These are phyloP conservation scores for Hypomyces rosellus DNA, from an alignment of 2,329 filamentous ascomycete species.

Conservation along the genomic window DNA sequence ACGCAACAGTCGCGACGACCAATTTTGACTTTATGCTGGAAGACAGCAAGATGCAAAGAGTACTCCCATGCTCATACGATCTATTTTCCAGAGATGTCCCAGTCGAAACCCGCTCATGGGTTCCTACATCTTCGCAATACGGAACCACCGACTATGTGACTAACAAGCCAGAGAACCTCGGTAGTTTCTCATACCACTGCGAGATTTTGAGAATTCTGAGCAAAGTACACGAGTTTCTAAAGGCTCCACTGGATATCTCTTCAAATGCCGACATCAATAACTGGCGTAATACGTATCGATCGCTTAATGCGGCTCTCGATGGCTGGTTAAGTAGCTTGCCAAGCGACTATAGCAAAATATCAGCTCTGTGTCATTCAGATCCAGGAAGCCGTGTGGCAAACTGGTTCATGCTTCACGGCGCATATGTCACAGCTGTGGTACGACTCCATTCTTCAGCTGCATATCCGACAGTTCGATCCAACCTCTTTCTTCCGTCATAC, in stretches of 20 bases:
- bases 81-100: conserved; percentile 38
- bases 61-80: conserved; percentile 39
- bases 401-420: conserved; percentile 41
- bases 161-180: conserved; percentile 36
- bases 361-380: conserved; percentile 38
- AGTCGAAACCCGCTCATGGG: conserved; percentile 33
- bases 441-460: conserved; percentile 39
- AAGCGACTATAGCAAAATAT: conserved; percentile 40
- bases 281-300: conserved; percentile 36
- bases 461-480: conserved; percentile 34
- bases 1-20: conserved; percentile 36
- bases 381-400: conserved; percentile 40
- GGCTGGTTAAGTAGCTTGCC: conserved; percentile 37
- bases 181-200: conserved; percentile 40
- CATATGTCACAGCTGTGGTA: conserved; percentile 38
- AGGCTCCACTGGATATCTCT: conserved; percentile 33
- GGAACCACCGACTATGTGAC: conserved; percentile 23
- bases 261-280: conserved; percentile 31
- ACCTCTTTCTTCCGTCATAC: conserved; percentile 37
- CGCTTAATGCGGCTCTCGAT: conserved; percentile 33
- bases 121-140: conserved; percentile 19
- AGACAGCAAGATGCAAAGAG: conserved; percentile 32
- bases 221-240: conserved; percentile 37
- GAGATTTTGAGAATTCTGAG: conserved; percentile 38
- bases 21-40: conserved; percentile 37